Evolutionary conservation across 495 filamentous ascomycete species (phyloP), one percentile per base, ranked within the genome.

Genomic region (Podospora appendiculata): DNA sequence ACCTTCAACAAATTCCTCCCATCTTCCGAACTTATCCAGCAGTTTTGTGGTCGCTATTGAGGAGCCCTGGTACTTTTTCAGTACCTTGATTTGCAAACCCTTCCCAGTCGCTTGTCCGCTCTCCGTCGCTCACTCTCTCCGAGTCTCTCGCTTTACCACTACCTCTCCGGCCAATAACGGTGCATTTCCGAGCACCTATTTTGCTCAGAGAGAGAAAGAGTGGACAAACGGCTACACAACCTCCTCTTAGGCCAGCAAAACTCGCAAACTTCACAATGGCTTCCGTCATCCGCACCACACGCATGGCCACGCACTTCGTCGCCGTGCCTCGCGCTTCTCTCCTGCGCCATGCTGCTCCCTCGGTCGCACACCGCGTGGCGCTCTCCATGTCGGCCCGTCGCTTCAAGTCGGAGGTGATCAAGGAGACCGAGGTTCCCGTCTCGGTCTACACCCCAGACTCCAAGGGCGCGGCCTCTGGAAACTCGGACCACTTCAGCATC

Each of bases 401-500:
- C 36, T 59, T 71, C 50, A 70, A 72, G 47, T 66, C 70, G 4
- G 72, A 73, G 48, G 74, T 77, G 0, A 70, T 77, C 54, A 69
- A 69, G 59, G 74, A 77, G 65, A 74, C 69, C 25, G 74, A 76
- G 56, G 61, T 77, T 10, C 74, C 74, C 36, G 74, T 77, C 32
- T 70, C 74, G 12, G 67, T 74, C 34, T 77, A 77, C 63, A 67
- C 58, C 33, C 62, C 68, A 7, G 73, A 75, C 47, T 52, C 64
- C 47, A 72, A 69, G 55, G 72, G 72, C 18, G 48, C 58, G 17
- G 68, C 71, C 8, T 63, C 64, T 43, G 70, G 71, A 48, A 78
- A 72, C 13, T 68, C 80, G 14, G 79, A 87, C 41, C 78, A 79
- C 51, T 84, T 92, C 72, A 86, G 80, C 48, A 95, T 90, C 75